Conservation (phyloP, 176 grass and related monocot species). For the Triticum dicoccoides region DNA sequence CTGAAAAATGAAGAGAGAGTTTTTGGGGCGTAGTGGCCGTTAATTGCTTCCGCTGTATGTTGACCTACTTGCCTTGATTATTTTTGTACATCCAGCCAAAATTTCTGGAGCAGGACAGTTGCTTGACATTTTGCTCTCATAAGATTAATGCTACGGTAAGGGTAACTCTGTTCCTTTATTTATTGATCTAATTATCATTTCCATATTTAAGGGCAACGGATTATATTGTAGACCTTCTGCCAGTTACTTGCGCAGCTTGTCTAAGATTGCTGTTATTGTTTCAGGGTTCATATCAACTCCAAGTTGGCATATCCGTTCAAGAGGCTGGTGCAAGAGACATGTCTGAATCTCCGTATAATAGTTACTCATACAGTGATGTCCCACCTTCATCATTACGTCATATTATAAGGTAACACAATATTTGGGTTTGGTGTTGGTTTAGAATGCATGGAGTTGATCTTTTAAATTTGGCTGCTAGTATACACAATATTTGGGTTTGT, state of each 20-base stretch:
- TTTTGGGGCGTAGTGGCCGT: not conserved
- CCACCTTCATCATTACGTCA: slow-evolving; percentile 64
- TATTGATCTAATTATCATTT: not conserved
- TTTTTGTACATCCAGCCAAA: slow-evolving; percentile 56
- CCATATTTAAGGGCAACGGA: not conserved
- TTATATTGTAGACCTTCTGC: not conserved
- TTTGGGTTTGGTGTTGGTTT: not conserved
- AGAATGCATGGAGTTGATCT: not conserved
- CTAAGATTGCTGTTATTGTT: slow-evolving; percentile 35
- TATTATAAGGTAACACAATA: slow-evolving; percentile 60
- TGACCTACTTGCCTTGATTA: slow-evolving; percentile 10
- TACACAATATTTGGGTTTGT: not conserved
- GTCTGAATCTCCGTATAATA: slow-evolving; percentile 62
- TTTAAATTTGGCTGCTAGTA: not conserved
- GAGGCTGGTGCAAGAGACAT: slow-evolving; percentile 70
- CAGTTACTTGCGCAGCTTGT: slow-evolving; percentile 1
- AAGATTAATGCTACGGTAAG: slow-evolving; percentile 72
- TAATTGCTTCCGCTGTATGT: not conserved
- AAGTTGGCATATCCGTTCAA: slow-evolving; percentile 80
- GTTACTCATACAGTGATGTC: slow-evolving; percentile 79
- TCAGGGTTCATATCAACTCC: slow-evolving; percentile 76
- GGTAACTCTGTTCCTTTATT: slow-evolving; percentile 6
- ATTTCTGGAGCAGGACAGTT: slow-evolving; percentile 69
- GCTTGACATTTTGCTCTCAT: slow-evolving; percentile 72
- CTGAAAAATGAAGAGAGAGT: not conserved